Base-by-base conservation (phyloP, 768 basidiomycete species). In the Crassisporium funariophilum region DNA sequence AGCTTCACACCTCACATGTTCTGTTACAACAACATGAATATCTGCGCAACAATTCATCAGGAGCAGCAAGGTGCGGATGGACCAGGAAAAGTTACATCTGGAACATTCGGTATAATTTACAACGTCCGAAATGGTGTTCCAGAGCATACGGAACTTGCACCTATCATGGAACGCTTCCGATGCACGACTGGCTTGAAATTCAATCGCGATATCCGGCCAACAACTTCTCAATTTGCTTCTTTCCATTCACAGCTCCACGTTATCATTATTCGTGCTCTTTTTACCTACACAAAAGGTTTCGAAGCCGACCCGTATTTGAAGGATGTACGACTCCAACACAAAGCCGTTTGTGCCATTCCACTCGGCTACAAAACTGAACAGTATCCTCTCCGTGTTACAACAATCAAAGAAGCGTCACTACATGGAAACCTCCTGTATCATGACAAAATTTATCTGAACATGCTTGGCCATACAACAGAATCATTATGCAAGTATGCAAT, bases 381-480 rank as follows among this genome's bases (percentile, higher is more conserved):
- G 16, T 56, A 49, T 46, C 58, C 58, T 4, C 44, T 66, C 2
- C 53, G 54, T 0, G 54, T 50, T 0, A 50, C 53, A 1, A 68
- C 63, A 0, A 67, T 66, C n/a, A 61, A 69, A 34, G 67, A 71
- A 43, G 60, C 62, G 8, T 57, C 56, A 4, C 39, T 65, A 2
- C 19, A 52, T 4, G 66, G 67, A 5, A 69, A 67, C 22, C 23
- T 67, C n/a, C 42, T 47, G 0, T 48, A 63, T n/a, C 61, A 62
- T 31, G 46, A 66, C 11, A 53, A 68, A 13, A 41, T 61, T 5
- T 67, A 65, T 27, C 21, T 50, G 12, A 45, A 41, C 6, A 57
- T 65, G 47, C 58, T 68, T 4, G 46, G 56, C 21, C 41, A 34
- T n/a, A 19, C 29, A 0, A 34, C 35, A 1, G 47, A 55, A 12